These are phyloP conservation scores for Penicillium palitans DNA, from an alignment of 2,329 filamentous ascomycete genomes.

Conservation along the genomic window DNA sequence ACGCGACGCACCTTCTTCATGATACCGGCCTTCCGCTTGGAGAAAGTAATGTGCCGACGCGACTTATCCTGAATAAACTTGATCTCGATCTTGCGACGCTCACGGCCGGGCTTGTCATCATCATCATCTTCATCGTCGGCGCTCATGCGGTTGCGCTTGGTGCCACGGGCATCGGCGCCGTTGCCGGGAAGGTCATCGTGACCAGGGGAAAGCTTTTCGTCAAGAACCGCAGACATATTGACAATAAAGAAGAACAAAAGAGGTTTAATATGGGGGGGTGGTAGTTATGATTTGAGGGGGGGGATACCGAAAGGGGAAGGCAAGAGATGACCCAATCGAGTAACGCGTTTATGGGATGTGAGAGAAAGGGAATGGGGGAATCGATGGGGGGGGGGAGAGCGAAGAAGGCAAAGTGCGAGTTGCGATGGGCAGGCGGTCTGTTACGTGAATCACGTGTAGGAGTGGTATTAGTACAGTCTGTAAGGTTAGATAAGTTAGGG, in stretches of 20 bases:
- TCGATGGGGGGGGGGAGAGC: conserved; percentile 34
- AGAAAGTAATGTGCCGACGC: conserved; percentile 98
- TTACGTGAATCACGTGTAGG: conserved; percentile 27
- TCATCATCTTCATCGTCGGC: conserved; percentile 96
- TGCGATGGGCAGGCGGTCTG: conserved; percentile 29
- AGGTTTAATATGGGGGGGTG: conserved; percentile 8
- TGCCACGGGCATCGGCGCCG: conserved; percentile 67
- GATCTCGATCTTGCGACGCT: conserved; percentile 99
- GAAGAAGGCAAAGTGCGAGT: conserved; percentile 40
- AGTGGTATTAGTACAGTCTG: not conserved
- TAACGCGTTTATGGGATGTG: conserved; percentile 46
- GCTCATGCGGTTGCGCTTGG: conserved; percentile 82
- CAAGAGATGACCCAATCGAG: conserved; percentile 48
- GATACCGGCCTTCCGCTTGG: conserved; percentile 98
- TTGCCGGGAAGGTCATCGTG: conserved; percentile 70
- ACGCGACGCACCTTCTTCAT: conserved; percentile 91
- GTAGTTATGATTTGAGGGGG: conserved; percentile 14
- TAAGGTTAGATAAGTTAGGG: not conserved
- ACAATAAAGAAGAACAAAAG: conserved; percentile 56
- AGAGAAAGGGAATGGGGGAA: conserved; percentile 36
- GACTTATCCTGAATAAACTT: conserved; percentile 99
- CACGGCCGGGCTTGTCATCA: conserved; percentile 94
- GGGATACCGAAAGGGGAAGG: conserved; percentile 47
- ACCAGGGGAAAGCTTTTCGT: conserved; percentile 71
- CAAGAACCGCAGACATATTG: conserved; percentile 77